A percentile compares a stretch with the other conserved stretches of the same genome.
Conservation (phyloP, 306 rosid species). For the Cucumis melo region DNA sequence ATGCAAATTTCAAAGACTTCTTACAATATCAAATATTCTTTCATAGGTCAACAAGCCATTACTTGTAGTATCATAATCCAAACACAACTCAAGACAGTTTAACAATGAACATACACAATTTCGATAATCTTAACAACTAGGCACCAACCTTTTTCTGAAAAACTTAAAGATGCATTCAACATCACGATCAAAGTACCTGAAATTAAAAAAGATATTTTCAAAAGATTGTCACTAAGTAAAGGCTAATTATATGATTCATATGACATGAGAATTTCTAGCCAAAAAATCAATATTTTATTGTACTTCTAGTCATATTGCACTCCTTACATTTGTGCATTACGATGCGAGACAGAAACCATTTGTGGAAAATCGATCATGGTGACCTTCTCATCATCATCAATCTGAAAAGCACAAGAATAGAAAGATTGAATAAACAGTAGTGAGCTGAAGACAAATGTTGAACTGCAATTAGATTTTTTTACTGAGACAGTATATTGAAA, state of each 20-base stretch:
- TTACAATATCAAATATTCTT: not conserved
- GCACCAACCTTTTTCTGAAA: slow-evolving; percentile 69
- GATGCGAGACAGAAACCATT: slow-evolving; percentile 86
- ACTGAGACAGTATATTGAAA: no score
- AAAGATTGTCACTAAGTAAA: not conserved
- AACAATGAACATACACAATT: not conserved
- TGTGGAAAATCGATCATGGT: slow-evolving; percentile 94
- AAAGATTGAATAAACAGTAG: not conserved
- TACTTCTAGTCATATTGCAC: not conserved
- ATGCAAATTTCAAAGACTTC: not conserved
- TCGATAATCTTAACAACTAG: not conserved
- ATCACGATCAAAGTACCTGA: slow-evolving; percentile 98
- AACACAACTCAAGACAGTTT: not conserved
- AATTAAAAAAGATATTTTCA: not conserved
- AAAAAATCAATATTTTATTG: not conserved
- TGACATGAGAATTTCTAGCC: not conserved
- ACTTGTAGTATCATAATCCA: not conserved
- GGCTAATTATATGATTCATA: slow-evolving; percentile 1
- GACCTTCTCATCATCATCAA: slow-evolving; percentile 67
- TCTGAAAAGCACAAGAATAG: slow-evolving; percentile 25
- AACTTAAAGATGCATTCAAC: slow-evolving; percentile 83
- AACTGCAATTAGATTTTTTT: not conserved
- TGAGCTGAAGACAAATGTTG: slow-evolving; percentile 8
- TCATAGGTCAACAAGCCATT: not conserved
- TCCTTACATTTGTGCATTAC: slow-evolving; percentile 81